Conservation (phyloP, 2,329 filamentous ascomycete species). For the Alternaria angustiovoidea region DNA sequence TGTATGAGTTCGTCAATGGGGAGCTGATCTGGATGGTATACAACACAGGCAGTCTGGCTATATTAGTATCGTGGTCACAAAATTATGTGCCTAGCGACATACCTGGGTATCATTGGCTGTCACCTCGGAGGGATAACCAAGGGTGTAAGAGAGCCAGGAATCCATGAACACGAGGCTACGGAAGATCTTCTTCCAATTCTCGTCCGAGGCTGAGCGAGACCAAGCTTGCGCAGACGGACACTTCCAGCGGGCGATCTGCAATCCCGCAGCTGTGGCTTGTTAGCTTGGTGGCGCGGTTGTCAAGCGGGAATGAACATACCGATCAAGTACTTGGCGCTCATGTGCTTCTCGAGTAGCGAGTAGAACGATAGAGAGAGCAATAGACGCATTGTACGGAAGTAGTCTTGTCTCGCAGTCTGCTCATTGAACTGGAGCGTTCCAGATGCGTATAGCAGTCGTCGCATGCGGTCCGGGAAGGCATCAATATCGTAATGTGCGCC, state of each 20-base stretch:
- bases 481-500: conserved; percentile 50
- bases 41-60: conserved; percentile 33
- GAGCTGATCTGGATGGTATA: conserved; percentile 18
- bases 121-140: conserved; percentile 47
- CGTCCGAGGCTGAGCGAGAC: conserved; percentile 8
- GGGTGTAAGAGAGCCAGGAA: conserved; percentile 50
- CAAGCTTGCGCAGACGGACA: conserved; percentile 20
- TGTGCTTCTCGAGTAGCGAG: conserved; percentile 49
- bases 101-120: conserved; percentile 40
- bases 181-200: conserved; percentile 40
- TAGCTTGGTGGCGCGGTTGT: conserved; percentile 6
- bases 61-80: conserved; percentile 19
- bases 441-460: conserved; percentile 45
- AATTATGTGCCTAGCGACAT: conserved; percentile 13
- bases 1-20: conserved; percentile 46
- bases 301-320: conserved; percentile 29
- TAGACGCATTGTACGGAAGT: conserved; percentile 47
- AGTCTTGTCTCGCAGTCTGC: conserved; percentile 37
- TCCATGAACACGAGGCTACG: conserved; percentile 52
- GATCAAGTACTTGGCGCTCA: conserved; percentile 49
- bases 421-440: conserved; percentile 46
- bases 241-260: conserved; percentile 49
- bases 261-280: conserved; percentile 39
- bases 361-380: conserved; percentile 48
- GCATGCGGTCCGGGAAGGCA: conserved; percentile 42